A percentile compares a stretch with the other conserved stretches of the same genome.
Evolutionary conservation across 2,329 filamentous ascomycete genomes (phyloP).

Genomic region (Lasiodiplodia hormozganensis): DNA sequence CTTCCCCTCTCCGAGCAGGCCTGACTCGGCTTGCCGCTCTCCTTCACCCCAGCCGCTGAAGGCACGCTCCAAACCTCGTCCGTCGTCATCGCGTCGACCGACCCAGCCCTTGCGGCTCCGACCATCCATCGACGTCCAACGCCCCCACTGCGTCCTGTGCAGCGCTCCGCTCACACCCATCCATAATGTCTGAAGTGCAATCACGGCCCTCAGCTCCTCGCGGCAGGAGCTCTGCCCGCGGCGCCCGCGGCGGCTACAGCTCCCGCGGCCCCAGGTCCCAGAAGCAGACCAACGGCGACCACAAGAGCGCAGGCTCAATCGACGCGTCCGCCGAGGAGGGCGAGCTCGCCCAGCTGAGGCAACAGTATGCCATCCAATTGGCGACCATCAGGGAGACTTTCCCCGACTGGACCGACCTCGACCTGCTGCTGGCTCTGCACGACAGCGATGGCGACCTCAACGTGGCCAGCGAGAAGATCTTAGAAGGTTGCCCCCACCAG

Average conservation of each 20-base stretch:
- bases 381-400: slow-evolving; percentile 89
- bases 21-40: slow-evolving; percentile 9
- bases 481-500: slow-evolving; percentile 65
- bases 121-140: slow-evolving; percentile 41
- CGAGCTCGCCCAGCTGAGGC: slow-evolving; percentile 90
- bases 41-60: slow-evolving; percentile 7
- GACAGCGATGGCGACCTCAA: slow-evolving; percentile 82
- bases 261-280: slow-evolving; percentile 58
- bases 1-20: slow-evolving; percentile 17
- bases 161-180: slow-evolving; percentile 33
- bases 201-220: slow-evolving; percentile 81
- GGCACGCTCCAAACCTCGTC: slow-evolving; percentile 17
- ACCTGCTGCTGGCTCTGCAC: slow-evolving; percentile 89
- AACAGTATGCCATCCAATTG: slow-evolving; percentile 82
- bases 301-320: slow-evolving; percentile 62
- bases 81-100: slow-evolving; percentile 29
- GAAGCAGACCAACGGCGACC: slow-evolving; percentile 73
- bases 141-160: slow-evolving; percentile 38
- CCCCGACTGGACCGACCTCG: slow-evolving; percentile 92
- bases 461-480: slow-evolving; percentile 77
- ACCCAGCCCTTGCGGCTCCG: slow-evolving; percentile 37
- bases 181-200: slow-evolving; percentile 92
- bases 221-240: slow-evolving; percentile 88
- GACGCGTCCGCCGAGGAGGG: slow-evolving; percentile 79
- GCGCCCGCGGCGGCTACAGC: slow-evolving; percentile 75